Evolutionary conservation across 1,284 basidiomycete species (phyloP).

Genomic region (Papiliotrema flavescens): DNA sequence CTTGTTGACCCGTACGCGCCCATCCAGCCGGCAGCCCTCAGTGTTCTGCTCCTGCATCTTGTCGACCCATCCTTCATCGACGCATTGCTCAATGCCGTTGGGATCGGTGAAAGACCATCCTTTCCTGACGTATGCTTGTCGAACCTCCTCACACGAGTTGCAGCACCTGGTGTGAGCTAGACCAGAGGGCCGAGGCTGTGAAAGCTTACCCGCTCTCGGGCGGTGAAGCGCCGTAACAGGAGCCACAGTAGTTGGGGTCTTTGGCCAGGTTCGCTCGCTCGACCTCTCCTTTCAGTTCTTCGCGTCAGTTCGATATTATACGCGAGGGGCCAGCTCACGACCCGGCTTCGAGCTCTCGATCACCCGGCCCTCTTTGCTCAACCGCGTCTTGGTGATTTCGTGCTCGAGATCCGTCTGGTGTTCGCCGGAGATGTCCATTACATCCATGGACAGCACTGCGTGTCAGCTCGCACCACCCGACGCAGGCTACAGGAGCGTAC

Average conservation of each 20-base stretch:
- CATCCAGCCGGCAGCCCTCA: slow-evolving; percentile 92
- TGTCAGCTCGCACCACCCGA: background rate
- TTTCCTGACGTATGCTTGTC: slow-evolving; percentile 80
- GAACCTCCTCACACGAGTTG: slow-evolving; percentile 93
- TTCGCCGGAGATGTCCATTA: slow-evolving; percentile 98
- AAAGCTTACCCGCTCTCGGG: slow-evolving; percentile 61
- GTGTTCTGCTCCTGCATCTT: slow-evolving; percentile 86
- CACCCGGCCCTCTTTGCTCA: slow-evolving; percentile 60
- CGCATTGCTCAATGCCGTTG: slow-evolving; percentile 91
- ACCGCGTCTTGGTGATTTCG: slow-evolving; percentile 79
- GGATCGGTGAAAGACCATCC: slow-evolving; percentile 95
- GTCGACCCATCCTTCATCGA: slow-evolving; percentile 90
- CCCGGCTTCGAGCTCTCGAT: slow-evolving; percentile 53
- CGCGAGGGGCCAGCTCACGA: slow-evolving; percentile 19
- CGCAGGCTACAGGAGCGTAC: slow-evolving; percentile 56
- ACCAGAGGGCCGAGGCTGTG: no score
- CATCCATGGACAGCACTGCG: slow-evolving; percentile 86
- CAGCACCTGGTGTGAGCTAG: slow-evolving; percentile 61
- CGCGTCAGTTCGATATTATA: background rate
- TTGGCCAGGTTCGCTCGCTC: slow-evolving; percentile 68
- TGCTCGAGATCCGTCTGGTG: slow-evolving; percentile 85
- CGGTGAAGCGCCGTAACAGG: slow-evolving; percentile 87
- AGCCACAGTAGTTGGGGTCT: slow-evolving; percentile 79
- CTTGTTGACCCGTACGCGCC: slow-evolving; percentile 92
- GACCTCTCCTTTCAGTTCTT: slow-evolving; percentile 68